Evolutionary conservation across 2,329 filamentous ascomycete species (phyloP), one percentile per base, ranked within the genome.

Genomic region (Emmonsiellopsis sp.): DNA sequence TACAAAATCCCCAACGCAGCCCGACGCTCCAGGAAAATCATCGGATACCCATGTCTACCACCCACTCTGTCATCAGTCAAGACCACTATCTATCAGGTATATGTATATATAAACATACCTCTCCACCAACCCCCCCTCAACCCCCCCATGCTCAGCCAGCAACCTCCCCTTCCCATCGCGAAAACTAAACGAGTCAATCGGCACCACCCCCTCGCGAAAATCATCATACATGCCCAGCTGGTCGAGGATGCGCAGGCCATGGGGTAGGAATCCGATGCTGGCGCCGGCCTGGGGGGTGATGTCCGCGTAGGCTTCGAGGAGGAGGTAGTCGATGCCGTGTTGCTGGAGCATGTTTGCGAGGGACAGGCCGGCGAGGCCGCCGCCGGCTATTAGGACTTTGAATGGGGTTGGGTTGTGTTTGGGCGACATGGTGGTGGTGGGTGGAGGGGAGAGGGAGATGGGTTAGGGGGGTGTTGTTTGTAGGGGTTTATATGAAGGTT

Each of bases 281-380:
- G 76, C 77, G 0, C 79, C 78, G 0, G 74, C 63, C 17, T 71
- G 64, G 0, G 77, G 76, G 0, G 69, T 69, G 13, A 79, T 69
- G 0, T 68, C 60, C 0, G 55, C 31, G 45, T 73, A 63, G 0
- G 65, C 62, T 56, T 82, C 78, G 0, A 82, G 67, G 0, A 81
- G 53, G 2, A 77, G 54, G 58, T 74, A 80, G 56, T 79, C 71
- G 52, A 81, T 73, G 32, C 61, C 62, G 36, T 71, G 63, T 43
- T 62, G 61, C 51, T 79, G 69, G 2, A 81, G 69, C 56, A 71
- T 69, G 44, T 72, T 69, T 3, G 76, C 75, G 5, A 79, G 62
- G 0, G 71, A 63, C 0, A 79, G 63, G 8, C 78, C 79, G 2
- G 72, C 66, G 7, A 80, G 63, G 53, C 73, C 69, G 13, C 74